Base-by-base conservation (phyloP, 2,329 filamentous ascomycete species). In the Ceratocystis destructans region DNA sequence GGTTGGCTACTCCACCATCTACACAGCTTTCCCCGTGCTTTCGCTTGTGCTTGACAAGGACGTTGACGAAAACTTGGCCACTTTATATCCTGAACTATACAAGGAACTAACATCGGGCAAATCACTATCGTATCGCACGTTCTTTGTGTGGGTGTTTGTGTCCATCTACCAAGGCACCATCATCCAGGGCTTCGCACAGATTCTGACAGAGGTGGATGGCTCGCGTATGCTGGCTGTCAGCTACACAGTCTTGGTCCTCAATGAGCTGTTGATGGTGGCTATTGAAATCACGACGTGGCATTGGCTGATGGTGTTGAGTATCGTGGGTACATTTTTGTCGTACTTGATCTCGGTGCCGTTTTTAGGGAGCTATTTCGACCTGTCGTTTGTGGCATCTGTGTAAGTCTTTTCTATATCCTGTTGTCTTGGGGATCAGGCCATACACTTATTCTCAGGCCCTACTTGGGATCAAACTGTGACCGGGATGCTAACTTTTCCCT, bases 241-340 rank as follows among this genome's bases (percentile, higher is more conserved):
- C 67, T 99, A 96, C 74, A 95, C 93, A 0, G 90, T 91, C 0
- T 83, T 99, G 1, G 86, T 99, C 4, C 79, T 97, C 69, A 99
- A 97, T 75, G 94, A 99, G 74, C 82, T 99, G 68, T 83, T 95
- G 71, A 99, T 99, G 95, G 94, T 97, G 1, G 93, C 92, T 2
- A 90, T 96, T 68, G 89, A 96, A 74, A 89, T 99, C 71, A 96
- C 90, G 2, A 99, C 94, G 0, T 99, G 94, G 94, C 94, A 97
- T 75, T 88, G 88, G 48, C 81, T 93, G 69, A 97, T 97, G 92
- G 87, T 96, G 65, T 78, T 89, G 64, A 87, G 83, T 70, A 88
- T 97, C 68, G 72, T 96, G 5, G 92, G 90, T 15, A 99, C 94
- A 0, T 87, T 89, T 57, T 74, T 87, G 33, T 74, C 93, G n/a